These are phyloP conservation scores for Monosporascus ibericus DNA, from an alignment of 2,329 filamentous ascomycete genomes.

Conservation along the genomic window DNA sequence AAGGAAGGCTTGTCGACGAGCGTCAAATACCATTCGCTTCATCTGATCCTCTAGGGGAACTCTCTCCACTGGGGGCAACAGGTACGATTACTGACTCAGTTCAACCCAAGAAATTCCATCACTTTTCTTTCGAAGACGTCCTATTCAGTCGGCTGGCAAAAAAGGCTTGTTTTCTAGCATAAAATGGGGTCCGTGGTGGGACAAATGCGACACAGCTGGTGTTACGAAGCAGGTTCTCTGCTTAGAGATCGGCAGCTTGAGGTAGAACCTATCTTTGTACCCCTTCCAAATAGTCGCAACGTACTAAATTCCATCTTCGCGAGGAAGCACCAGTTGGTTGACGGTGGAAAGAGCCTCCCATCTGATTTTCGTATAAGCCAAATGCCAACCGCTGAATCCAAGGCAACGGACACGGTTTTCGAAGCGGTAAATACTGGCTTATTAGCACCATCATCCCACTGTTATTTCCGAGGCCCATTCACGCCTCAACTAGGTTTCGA, in stretches of 20 bases:
- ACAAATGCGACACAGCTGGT: constrained; percentile 23
- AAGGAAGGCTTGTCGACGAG: constrained; percentile 30
- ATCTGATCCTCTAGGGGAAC: constrained; percentile 10
- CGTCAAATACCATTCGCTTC: constrained; percentile 20
- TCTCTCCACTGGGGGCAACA: constrained; percentile 11
- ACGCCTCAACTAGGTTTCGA: constrained; percentile 41
- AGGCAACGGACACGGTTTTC: constrained; percentile 29
- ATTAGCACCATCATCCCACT: constrained; percentile 17
- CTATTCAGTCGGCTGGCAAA: constrained; percentile 16
- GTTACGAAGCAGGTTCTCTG: constrained; percentile 15
- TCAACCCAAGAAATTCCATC: constrained; percentile 12
- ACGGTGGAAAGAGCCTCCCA: constrained; percentile 26
- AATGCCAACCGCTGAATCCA: constrained; percentile 36
- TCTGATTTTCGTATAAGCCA: constrained; percentile 25
- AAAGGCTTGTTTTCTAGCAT: constrained; percentile 7
- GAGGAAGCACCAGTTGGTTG: constrained; percentile 33
- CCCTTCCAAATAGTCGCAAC: constrained; percentile 28
- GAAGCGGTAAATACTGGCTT: constrained; percentile 22
- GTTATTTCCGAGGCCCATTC: constrained; percentile 35
- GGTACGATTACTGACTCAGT: constrained; percentile 12
- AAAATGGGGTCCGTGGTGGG: constrained; percentile 14
- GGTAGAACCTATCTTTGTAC: constrained; percentile 10
- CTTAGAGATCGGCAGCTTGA: constrained; percentile 12
- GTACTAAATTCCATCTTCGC: constrained; percentile 40
- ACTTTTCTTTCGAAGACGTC: constrained; percentile 13